These are phyloP conservation scores for Tillandsia leiboldiana DNA, from an alignment of 176 grass and related monocot genomes.

Conservation along the genomic window DNA sequence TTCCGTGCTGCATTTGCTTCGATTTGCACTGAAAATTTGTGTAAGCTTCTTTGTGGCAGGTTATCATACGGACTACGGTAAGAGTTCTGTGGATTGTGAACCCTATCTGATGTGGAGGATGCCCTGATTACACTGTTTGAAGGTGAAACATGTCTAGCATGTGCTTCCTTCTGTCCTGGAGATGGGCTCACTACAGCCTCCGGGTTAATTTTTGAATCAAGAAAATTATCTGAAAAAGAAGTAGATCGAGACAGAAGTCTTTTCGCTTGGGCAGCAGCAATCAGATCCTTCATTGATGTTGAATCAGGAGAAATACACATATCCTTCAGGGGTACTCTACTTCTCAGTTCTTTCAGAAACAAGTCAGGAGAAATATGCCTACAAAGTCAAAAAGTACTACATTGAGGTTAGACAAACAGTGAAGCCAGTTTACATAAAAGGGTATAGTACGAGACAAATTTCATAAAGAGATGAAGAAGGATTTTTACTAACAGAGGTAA, in stretches of 20 bases:
- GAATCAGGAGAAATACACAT: slow-evolving; percentile 47
- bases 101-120: slow-evolving; percentile 35
- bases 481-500: not conserved
- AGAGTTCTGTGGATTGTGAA: slow-evolving; percentile 35
- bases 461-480: not conserved
- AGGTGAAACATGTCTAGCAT: slow-evolving; percentile 41
- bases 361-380: slow-evolving; percentile 45
- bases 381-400: slow-evolving; percentile 33
- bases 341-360: slow-evolving; percentile 24
- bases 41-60: slow-evolving; percentile 27
- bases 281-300: slow-evolving; percentile 53
- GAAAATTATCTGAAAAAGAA: slow-evolving; percentile 50
- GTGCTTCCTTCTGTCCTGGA: slow-evolving; percentile 45
- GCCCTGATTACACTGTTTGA: slow-evolving; percentile 28
- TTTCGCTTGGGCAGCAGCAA: slow-evolving; percentile 53
- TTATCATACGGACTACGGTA: slow-evolving; percentile 31
- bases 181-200: slow-evolving; percentile 35
- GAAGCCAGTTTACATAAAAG: not conserved
- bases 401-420: not conserved
- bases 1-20: slow-evolving; percentile 63
- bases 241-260: slow-evolving; percentile 39
- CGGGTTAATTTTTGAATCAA: slow-evolving; percentile 38
- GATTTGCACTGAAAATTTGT: slow-evolving; percentile 32
- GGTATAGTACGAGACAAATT: not conserved
- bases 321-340: slow-evolving; percentile 28